Evolutionary conservation across 345 rosid species (phyloP).

Genomic region (Eucalyptus grandis): DNA sequence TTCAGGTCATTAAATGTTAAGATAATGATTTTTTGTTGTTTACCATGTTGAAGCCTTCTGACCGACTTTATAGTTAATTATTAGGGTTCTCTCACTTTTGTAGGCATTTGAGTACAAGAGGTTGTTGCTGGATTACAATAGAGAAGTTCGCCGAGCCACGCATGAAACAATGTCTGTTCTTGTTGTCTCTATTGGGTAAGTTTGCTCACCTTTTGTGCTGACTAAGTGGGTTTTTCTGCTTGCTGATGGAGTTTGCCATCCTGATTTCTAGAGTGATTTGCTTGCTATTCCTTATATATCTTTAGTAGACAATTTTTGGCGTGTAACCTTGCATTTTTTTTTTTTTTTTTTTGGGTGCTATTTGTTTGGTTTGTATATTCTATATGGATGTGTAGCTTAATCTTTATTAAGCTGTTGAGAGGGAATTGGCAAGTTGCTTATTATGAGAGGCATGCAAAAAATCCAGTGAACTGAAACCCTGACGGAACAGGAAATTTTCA

Average conservation of each 20-base stretch:
- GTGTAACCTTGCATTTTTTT: not conserved
- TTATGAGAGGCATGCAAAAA: not conserved
- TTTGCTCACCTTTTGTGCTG: not conserved
- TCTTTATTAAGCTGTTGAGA: not conserved
- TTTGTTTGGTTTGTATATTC: not conserved
- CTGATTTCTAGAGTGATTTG: not conserved
- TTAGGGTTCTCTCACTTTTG: not conserved
- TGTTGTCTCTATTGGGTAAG: conserved; percentile 71
- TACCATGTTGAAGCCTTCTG: not conserved
- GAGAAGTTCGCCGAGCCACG: conserved; percentile 94
- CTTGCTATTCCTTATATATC: not conserved
- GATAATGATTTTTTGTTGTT: not conserved
- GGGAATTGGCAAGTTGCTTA: not conserved
- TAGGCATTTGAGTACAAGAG: conserved; percentile 90
- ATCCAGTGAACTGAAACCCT: not conserved
- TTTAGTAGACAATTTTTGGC: not conserved
- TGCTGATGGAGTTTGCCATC: not conserved
- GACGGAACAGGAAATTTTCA: not conserved
- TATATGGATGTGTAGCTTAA: not conserved
- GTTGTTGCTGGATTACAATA: conserved; percentile 76
- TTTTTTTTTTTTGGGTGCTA: not conserved
- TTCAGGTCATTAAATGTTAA: not conserved
- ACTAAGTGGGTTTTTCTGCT: not conserved
- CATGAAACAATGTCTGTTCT: conserved; percentile 76
- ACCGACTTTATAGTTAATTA: not conserved